Conservation (phyloP, 768 basidiomycete species). For the Tylopilus balloui region DNA sequence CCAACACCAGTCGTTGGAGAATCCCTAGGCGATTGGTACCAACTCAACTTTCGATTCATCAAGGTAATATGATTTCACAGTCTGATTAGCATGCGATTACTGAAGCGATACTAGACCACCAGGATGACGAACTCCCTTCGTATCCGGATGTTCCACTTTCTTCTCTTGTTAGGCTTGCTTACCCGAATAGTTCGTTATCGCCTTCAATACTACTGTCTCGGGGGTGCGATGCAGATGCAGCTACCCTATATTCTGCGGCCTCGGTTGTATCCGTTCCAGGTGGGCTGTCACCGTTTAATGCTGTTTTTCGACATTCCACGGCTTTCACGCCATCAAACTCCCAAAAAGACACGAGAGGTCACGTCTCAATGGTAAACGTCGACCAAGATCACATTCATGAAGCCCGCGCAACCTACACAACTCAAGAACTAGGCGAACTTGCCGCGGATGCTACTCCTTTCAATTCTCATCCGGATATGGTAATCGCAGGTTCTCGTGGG, state of each 20-base stretch:
- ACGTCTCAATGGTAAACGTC: conserved; percentile 16
- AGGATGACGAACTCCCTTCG: conserved; percentile 27
- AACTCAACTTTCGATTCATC: conserved; percentile 6
- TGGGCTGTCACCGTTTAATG: conserved; percentile 34
- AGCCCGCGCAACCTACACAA: conserved; percentile 47
- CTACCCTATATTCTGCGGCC: conserved; percentile 83
- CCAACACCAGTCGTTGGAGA: conserved; percentile 78
- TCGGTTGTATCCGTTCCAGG: conserved; percentile 68
- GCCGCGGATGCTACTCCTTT: conserved; percentile 71
- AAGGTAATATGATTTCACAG: conserved; percentile 16
- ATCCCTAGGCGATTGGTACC: conserved; percentile 46
- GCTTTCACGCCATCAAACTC: conserved; percentile 26
- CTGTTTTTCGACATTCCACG: conserved; percentile 32
- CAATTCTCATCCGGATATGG: conserved; percentile 52
- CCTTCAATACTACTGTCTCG: conserved; percentile 33
- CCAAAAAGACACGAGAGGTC: conserved; percentile 18
- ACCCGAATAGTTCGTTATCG: conserved; percentile 59
- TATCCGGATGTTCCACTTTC: conserved; percentile 67
- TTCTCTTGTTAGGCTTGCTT: conserved; percentile 63
- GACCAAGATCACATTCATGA: conserved; percentile 33
- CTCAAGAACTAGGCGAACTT: conserved; percentile 72
- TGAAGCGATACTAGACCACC: conserved; percentile 18
- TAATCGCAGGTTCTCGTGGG: conserved; percentile 74
- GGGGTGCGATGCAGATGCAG: conserved; percentile 69
- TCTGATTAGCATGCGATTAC: not conserved